Evolutionary conservation across 2,329 filamentous ascomycete genomes (phyloP).

Genomic region (Stenocarpella maydis): DNA sequence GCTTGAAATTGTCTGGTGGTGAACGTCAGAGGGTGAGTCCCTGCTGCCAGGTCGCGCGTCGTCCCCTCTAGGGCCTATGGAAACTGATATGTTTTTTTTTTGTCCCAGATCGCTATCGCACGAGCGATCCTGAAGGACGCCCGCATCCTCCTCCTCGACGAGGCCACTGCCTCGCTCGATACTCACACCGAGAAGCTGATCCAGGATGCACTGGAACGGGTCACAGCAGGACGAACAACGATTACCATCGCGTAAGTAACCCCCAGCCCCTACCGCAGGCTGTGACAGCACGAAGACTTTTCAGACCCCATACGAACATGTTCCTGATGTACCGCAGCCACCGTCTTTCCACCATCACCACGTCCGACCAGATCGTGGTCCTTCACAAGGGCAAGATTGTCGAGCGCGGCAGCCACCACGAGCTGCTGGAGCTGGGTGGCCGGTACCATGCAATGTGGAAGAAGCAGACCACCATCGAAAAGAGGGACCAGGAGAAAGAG

Average conservation of each 20-base stretch:
- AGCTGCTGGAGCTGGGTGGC: slow-evolving; percentile 54
- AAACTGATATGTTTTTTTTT: background rate
- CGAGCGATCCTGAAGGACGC: slow-evolving; percentile 93
- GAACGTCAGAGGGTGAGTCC: slow-evolving; percentile 79
- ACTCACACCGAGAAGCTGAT: slow-evolving; percentile 94
- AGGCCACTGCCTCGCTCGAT: slow-evolving; percentile 90
- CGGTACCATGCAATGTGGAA: slow-evolving; percentile 63
- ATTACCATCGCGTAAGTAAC: slow-evolving; percentile 58
- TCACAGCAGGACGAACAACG: slow-evolving; percentile 54
- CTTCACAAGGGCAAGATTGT: slow-evolving; percentile 59
- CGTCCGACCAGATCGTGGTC: slow-evolving; percentile 63
- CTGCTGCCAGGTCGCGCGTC: too few species aligned
- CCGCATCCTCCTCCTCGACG: slow-evolving; percentile 90
- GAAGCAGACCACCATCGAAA: slow-evolving; percentile 56
- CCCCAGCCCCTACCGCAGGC: too few species aligned
- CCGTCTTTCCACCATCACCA: slow-evolving; percentile 65
- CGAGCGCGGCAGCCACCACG: slow-evolving; percentile 59
- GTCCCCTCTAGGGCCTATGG: too few species aligned
- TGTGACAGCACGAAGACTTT: background rate
- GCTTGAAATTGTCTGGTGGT: slow-evolving; percentile 84
- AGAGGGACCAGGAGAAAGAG: slow-evolving; percentile 42
- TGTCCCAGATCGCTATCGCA: slow-evolving; percentile 74
- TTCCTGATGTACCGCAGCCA: slow-evolving; percentile 47
- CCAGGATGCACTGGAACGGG: slow-evolving; percentile 61
- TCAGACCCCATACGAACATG: background rate